Evolutionary conservation across 177 flowering plant genomes (phyloP), one percentile per base, ranked within the genome.

Genomic region (Vitis hybrid): DNA sequence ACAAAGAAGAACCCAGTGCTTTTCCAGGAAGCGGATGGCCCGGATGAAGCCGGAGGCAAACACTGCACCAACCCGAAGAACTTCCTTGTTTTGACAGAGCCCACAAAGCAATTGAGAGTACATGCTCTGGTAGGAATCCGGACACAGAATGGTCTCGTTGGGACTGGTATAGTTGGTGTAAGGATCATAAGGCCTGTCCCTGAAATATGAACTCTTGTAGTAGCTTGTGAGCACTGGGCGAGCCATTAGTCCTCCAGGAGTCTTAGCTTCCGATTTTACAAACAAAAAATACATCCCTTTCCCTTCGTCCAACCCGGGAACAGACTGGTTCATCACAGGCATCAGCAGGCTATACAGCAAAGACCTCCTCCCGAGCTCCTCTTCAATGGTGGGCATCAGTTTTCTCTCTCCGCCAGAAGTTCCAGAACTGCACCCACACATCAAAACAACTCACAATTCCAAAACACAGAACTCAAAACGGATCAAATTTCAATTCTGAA

Each of bases 381-480:
- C 82, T 30, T 73, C 77, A 3, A 71, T 79, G 1, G 80, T 71
- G 0, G 82, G 82, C 82, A 79, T 76, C 76, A 79, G 64, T 40
- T 79, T 79, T 51, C 82, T 79, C 72, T 79, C 82, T 10, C 82
- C 82, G 3, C 77, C 82, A 2, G 82, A 79, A 9, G 82, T 79
- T 13, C 82, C 82, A 14, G 82, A 79, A 52, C 82, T 79, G 45
- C 45, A 40, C 45, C 8, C 45, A 57, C 58, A 65, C 4, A 68
- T 18, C 4, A n/a, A 52, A 52, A 13, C 59, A 23, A 51, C 30
- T 26, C 30, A 26, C 30, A 26, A 26, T 26, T 26, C 30, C 4
- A n/a, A 52, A 52, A 13, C 59, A 23, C 26, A 13, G 11, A 64
- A 8, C 45, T 40, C 45, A 8, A 34, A 56, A 13, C 34, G 1